phyloP scores from a whole-genome alignment of 257 asterid genomes.

The Knoxia roxburghii region DNA sequence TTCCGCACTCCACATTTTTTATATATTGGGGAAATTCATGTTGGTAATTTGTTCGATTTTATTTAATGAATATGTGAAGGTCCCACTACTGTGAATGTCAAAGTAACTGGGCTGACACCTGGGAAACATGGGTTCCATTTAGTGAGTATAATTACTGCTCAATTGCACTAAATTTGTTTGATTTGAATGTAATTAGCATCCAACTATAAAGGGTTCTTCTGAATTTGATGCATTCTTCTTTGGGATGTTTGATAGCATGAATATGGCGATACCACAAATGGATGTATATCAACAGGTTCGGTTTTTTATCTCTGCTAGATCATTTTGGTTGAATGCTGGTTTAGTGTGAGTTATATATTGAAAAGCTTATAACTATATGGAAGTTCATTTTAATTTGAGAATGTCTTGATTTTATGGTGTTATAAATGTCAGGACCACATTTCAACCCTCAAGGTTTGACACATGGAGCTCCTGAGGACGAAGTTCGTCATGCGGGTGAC shows the following conservation, averaged over 20 bases:
- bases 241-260: slow-evolving; percentile 56
- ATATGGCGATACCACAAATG: slow-evolving; percentile 96
- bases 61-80: slow-evolving; percentile 34
- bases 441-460: slow-evolving; percentile 75
- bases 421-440: slow-evolving; percentile 60
- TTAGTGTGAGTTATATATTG: not conserved
- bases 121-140: slow-evolving; percentile 95
- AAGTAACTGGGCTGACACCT: slow-evolving; percentile 78
- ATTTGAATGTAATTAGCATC: slow-evolving; percentile 4
- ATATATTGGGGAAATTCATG: not conserved
- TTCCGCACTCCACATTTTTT: not conserved
- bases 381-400: slow-evolving; percentile 1
- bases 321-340: slow-evolving; percentile 5
- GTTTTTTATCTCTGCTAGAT: slow-evolving; percentile 14
- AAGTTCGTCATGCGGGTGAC: slow-evolving; percentile 99
- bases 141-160: slow-evolving; percentile 34
- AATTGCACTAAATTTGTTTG: not conserved
- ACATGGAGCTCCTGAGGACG: slow-evolving; percentile 95
- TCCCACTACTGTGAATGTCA: slow-evolving; percentile 82
- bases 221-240: slow-evolving; percentile 9
- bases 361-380: not conserved
- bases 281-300: slow-evolving; percentile 95
- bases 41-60: slow-evolving; percentile 6
- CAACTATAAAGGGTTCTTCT: slow-evolving; percentile 7
- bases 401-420: not conserved